Evolutionary conservation across 768 basidiomycete genomes (phyloP).

Genomic region (Boletus reticuloceps): DNA sequence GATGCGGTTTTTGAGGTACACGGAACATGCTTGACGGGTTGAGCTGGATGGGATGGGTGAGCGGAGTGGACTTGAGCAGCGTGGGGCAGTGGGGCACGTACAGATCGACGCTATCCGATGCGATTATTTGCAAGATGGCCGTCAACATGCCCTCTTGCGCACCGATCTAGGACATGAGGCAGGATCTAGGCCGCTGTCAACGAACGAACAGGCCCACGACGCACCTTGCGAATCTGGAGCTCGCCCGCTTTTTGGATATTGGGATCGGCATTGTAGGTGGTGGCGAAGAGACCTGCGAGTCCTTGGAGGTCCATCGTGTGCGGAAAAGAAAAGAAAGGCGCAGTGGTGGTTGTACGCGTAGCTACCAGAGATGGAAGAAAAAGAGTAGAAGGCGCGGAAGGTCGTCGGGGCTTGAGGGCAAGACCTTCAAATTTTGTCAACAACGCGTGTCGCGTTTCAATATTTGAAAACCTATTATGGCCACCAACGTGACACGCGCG

Average conservation of each 20-base stretch:
- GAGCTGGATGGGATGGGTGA: conserved; percentile 41
- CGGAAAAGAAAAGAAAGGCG: not conserved
- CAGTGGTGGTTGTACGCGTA: not conserved
- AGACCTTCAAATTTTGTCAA: conserved; percentile 8
- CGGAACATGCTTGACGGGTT: conserved; percentile 80
- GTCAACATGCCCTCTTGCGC: conserved; percentile 79
- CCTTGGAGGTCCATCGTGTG: conserved; percentile 68
- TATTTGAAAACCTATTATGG: not conserved
- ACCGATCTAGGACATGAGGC: conserved; percentile 52
- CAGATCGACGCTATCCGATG: conserved; percentile 72
- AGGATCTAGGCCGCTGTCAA: not conserved
- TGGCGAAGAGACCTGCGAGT: conserved; percentile 74
- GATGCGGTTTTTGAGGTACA: conserved; percentile 91
- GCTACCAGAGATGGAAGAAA: not conserved
- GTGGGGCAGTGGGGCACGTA: conserved; percentile 43
- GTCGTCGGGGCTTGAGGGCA: conserved; percentile 16
- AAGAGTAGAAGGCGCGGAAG: not conserved
- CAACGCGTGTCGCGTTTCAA: conserved; percentile 22
- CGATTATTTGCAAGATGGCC: conserved; percentile 85
- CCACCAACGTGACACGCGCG: too few relatives aligned
- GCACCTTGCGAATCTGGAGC: conserved; percentile 82
- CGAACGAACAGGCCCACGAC: not conserved
- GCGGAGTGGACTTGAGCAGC: not conserved
- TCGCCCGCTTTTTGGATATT: conserved; percentile 85
- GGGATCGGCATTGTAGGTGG: conserved; percentile 79